These are phyloP conservation scores for Cercospora brassicicola DNA, from an alignment of 2,329 filamentous ascomycete genomes.

Conservation along the genomic window DNA sequence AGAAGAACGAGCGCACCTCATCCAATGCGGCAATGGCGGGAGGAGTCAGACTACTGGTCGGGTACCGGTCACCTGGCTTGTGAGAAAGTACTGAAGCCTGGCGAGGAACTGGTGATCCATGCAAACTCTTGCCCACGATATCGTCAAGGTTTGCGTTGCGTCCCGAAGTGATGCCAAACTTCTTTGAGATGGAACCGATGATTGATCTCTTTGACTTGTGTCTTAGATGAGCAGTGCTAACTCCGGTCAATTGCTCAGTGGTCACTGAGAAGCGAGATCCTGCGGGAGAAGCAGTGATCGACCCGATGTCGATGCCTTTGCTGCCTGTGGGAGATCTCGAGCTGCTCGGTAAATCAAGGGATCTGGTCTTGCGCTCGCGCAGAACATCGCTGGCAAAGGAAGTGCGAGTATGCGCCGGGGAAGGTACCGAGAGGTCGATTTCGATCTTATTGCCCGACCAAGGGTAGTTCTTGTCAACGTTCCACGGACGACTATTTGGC, in stretches of 20 bases:
- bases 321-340: constrained; percentile 23
- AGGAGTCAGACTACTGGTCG: constrained; percentile 48
- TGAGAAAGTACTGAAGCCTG: constrained; percentile 29
- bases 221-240: constrained; percentile 30
- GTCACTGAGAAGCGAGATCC: constrained; percentile 34
- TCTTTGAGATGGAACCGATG: constrained; percentile 40
- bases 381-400: constrained; percentile 33
- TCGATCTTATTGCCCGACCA: constrained; percentile 44
- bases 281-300: constrained; percentile 25
- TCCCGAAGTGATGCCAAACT: constrained; percentile 33
- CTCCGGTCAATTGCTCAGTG: constrained; percentile 37
- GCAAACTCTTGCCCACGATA: constrained; percentile 18
- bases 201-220: constrained; percentile 40
- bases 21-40: constrained; percentile 45
- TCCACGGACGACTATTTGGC: constrained; percentile 49
- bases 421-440: constrained; percentile 44
- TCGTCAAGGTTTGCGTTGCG: constrained; percentile 20
- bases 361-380: constrained; percentile 32
- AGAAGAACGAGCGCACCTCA: constrained; percentile 47
- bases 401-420: constrained; percentile 36
- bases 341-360: constrained; percentile 28
- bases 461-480: constrained; percentile 50
- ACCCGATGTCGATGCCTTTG: constrained; percentile 38
- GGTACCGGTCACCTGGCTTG: constrained; percentile 52
- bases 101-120: constrained; percentile 21